phyloP scores from a whole-genome alignment of 2,329 filamentous ascomycete species.

The Xylariaceae sp. region DNA sequence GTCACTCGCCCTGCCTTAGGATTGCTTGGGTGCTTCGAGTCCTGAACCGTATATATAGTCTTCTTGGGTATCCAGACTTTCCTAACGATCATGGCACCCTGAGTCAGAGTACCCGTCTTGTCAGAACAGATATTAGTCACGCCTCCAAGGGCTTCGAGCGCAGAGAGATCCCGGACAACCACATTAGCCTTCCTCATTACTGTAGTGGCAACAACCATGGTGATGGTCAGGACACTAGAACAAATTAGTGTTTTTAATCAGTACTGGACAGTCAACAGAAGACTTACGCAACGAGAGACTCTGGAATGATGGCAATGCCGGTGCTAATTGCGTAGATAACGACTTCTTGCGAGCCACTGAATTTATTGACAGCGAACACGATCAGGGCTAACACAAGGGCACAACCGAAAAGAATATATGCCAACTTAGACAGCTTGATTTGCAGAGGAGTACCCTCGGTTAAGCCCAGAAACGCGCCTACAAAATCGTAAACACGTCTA shows the following conservation, averaged over 20 bases:
- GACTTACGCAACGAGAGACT: slow-evolving; percentile 66
- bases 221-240: slow-evolving; percentile 67
- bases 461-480: slow-evolving; percentile 65
- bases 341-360: slow-evolving; percentile 57
- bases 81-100: slow-evolving; percentile 72
- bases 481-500: slow-evolving; percentile 54
- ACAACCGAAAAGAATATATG: slow-evolving; percentile 76
- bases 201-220: slow-evolving; percentile 69
- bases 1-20: slow-evolving; percentile 64
- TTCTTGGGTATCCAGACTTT: slow-evolving; percentile 68
- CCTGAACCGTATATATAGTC: slow-evolving; percentile 64
- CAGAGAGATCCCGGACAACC: slow-evolving; percentile 69
- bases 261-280: slow-evolving; percentile 7
- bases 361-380: slow-evolving; percentile 63
- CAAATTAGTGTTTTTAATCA: slow-evolving; percentile 25
- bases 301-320: slow-evolving; percentile 67
- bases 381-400: slow-evolving; percentile 64
- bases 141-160: slow-evolving; percentile 71
- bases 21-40: slow-evolving; percentile 65
- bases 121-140: slow-evolving; percentile 77
- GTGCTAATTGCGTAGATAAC: slow-evolving; percentile 64
- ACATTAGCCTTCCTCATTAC: slow-evolving; percentile 70
- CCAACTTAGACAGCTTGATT: slow-evolving; percentile 77
- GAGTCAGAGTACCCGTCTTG: slow-evolving; percentile 73
- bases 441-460: slow-evolving; percentile 78